Conservation (phyloP, 495 filamentous ascomycete species). For the Cladorrhinum samala region DNA sequence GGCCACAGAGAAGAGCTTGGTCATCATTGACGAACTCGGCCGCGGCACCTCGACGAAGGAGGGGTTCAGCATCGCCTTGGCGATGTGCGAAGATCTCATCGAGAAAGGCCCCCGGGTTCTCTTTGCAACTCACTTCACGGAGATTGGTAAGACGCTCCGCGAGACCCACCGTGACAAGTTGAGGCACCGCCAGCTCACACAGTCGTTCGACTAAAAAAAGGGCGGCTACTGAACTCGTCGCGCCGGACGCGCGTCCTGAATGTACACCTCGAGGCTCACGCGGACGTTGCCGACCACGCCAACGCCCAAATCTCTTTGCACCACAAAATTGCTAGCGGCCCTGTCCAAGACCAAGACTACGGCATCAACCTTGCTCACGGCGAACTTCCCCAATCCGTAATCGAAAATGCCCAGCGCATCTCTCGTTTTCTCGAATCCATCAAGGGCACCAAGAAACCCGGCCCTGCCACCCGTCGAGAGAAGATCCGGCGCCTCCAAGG, state of each 20-base stretch:
- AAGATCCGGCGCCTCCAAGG: conserved; percentile 55
- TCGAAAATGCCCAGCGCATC: conserved; percentile 62
- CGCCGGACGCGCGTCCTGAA: conserved; percentile 72
- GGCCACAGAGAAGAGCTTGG: conserved; percentile 65
- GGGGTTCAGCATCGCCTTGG: conserved; percentile 81
- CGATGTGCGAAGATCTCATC: conserved; percentile 80
- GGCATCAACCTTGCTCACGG: conserved; percentile 70
- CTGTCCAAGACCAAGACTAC: conserved; percentile 67
- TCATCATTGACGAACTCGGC: conserved; percentile 89
- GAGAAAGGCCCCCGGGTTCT: conserved; percentile 70
- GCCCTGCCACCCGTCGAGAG: conserved; percentile 36
- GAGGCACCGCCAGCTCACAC: too few relatives aligned
- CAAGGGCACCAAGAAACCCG: conserved; percentile 49
- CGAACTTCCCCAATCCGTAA: conserved; percentile 61
- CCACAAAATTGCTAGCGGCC: conserved; percentile 70
- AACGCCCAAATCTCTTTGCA: conserved; percentile 66
- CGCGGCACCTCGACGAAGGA: conserved; percentile 86
- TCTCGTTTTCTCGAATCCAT: conserved; percentile 51
- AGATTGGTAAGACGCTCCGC: conserved; percentile 50
- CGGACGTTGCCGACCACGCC: conserved; percentile 31
- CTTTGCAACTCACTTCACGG: conserved; percentile 90
- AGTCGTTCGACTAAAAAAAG: too few relatives aligned
- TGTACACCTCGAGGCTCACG: conserved; percentile 72
- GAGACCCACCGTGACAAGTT: too few relatives aligned
- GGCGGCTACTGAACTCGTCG: too few relatives aligned